Percentiles rank a stretch among this genome's conserved stretches.
phyloP scores from a whole-genome alignment of 352 stramenopile species.

The Globisporangium iwayamae region DNA sequence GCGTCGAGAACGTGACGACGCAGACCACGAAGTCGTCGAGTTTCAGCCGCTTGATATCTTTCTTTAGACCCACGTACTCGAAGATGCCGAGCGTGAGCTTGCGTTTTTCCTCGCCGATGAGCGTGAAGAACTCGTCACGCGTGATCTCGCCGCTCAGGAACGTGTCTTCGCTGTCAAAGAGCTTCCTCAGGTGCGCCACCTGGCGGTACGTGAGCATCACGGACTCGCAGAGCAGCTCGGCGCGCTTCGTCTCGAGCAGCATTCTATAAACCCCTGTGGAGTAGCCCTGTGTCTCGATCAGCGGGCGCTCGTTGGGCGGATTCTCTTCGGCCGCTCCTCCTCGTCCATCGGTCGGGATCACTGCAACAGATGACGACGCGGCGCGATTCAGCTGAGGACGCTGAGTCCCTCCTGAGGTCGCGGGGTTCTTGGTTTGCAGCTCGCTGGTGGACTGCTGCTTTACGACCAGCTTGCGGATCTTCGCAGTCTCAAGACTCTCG shows the following conservation, averaged over 20 bases:
- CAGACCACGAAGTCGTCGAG: slow-evolving; percentile 69
- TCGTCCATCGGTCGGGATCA: not conserved
- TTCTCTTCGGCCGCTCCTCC: not conserved
- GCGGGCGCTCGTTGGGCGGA: slow-evolving; percentile 2
- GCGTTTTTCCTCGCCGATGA: slow-evolving; percentile 53
- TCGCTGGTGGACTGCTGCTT: slow-evolving; percentile 10
- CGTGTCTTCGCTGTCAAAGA: slow-evolving; percentile 48
- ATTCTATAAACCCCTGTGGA: slow-evolving; percentile 43
- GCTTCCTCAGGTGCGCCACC: slow-evolving; percentile 26
- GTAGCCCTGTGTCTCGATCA: slow-evolving; percentile 19
- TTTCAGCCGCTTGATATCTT: slow-evolving; percentile 27
- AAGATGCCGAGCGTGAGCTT: slow-evolving; percentile 57
- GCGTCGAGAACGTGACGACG: slow-evolving; percentile 42
- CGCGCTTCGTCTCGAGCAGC: slow-evolving; percentile 44
- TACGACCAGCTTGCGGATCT: slow-evolving; percentile 13
- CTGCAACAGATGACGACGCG: not conserved
- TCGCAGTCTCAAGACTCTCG: not conserved
- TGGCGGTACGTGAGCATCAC: slow-evolving; percentile 42
- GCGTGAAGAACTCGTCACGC: slow-evolving; percentile 51
- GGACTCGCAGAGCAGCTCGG: slow-evolving; percentile 49
- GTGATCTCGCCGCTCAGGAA: slow-evolving; percentile 50
- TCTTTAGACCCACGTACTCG: slow-evolving; percentile 29
- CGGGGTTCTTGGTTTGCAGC: not conserved
- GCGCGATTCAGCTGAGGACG: not conserved
- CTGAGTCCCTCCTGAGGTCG: not conserved